These are phyloP conservation scores for Sphagnum magellanicum DNA, from an alignment of 228 moss, liverwort and hornwort genomes.

Conservation along the genomic window DNA sequence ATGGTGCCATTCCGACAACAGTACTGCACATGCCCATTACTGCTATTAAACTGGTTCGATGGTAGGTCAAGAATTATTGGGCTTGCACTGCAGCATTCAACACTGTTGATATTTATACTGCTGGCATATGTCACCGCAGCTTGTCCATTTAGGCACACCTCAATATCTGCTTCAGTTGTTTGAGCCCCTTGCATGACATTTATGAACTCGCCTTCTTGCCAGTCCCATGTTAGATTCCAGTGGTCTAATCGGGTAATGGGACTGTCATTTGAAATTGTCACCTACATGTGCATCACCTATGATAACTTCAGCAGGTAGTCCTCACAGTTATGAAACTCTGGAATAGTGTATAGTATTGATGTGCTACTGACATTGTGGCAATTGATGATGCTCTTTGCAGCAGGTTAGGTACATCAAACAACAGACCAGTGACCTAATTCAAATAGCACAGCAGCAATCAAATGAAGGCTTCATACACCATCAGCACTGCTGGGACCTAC, in stretches of 20 bases:
- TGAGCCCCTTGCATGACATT: slow-evolving; percentile 63
- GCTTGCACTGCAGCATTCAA: slow-evolving; percentile 48
- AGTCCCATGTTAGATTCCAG: slow-evolving; percentile 83
- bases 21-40: slow-evolving; percentile 25
- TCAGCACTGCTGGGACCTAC: no score
- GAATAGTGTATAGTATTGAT: no score
- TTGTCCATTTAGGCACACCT: slow-evolving; percentile 59
- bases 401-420: no score
- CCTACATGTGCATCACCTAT: slow-evolving; percentile 8
- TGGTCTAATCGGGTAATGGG: slow-evolving; percentile 51
- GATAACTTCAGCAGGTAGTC: no score
- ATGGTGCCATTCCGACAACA: slow-evolving; percentile 87
- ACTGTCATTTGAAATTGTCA: slow-evolving; percentile 52
- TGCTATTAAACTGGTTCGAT: slow-evolving; percentile 18
- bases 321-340: no score
- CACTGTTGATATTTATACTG: slow-evolving; percentile 24
- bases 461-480: no score
- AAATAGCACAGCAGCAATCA: no score
- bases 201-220: slow-evolving; percentile 74
- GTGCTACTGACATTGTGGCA: no score
- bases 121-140: slow-evolving; percentile 27
- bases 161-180: slow-evolving; percentile 37
- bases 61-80: slow-evolving; percentile 80
- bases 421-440: no score
- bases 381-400: no score